Evolutionary conservation across 2,329 filamentous ascomycete species (phyloP).

Genomic region (Exophiala xenobiotica): DNA sequence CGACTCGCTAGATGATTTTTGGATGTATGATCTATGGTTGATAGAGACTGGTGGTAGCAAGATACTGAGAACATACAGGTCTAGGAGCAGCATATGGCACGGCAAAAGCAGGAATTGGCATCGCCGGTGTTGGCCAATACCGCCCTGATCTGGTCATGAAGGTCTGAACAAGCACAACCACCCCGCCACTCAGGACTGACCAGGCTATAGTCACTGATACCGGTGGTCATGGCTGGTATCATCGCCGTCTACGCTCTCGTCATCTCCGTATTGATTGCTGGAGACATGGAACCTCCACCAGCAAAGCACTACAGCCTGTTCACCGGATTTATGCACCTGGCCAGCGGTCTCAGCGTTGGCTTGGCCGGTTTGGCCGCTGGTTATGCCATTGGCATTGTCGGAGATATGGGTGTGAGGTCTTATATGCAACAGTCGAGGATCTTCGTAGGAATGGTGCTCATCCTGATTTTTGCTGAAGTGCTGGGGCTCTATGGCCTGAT

Average conservation of each 20-base stretch:
- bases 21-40: conserved; percentile 43
- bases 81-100: conserved; percentile 67
- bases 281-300: conserved; percentile 75
- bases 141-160: conserved; percentile 69
- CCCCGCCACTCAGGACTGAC: conserved; percentile 1
- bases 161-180: conserved; percentile 38
- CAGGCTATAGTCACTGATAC: conserved; percentile 46
- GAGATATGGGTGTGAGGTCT: conserved; percentile 85
- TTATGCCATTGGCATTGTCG: conserved; percentile 94
- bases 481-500: conserved; percentile 94
- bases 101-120: conserved; percentile 67
- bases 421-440: conserved; percentile 96
- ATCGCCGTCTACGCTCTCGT: conserved; percentile 97
- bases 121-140: conserved; percentile 65
- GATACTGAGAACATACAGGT: conserved; percentile 45
- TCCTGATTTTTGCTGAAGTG: conserved; percentile 97
- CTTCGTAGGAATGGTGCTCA: conserved; percentile 98
- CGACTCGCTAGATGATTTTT: conserved; percentile 48
- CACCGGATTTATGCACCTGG: conserved; percentile 90
- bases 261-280: conserved; percentile 91
- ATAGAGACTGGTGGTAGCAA: not conserved
- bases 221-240: conserved; percentile 91
- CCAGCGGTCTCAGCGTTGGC: conserved; percentile 84
- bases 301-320: conserved; percentile 76
- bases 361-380: conserved; percentile 90